Base-by-base conservation (phyloP, 1,284 basidiomycete genomes). In the Marasmius oreades region DNA sequence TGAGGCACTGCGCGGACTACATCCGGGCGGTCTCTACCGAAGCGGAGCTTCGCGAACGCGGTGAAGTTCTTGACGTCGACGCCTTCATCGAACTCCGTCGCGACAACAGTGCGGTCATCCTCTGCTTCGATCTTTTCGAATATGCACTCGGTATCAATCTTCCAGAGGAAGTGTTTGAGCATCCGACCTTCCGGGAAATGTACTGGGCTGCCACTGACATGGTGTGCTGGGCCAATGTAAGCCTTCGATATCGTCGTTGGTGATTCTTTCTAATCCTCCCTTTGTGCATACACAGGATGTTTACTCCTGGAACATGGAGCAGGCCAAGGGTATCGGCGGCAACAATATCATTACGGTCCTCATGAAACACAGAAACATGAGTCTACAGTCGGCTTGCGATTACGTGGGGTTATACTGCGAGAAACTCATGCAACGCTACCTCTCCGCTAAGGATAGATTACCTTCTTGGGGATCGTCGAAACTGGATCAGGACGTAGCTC, bases 261-360 rank as follows among this genome's bases (percentile, higher is more conserved):
- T 14, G 14, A 28, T 34, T 59, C 54, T 11, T 33, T 44, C 8
- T 55, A 51, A 43, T 34, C 51, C 24, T 5, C 39, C 37, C 23
- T 12, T 36, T 36, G 56, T 52, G 36, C 20, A 53, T 45, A 31
- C 59, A 26, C 60, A 87, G 86, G 86, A 88, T 55, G 71, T 88
- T 12, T 88, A 87, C 63, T 88, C 85, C 7, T 89, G 88, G 69
- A 82, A 86, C 66, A 82, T 85, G 78, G 86, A 89, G 64, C 83
- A 86, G 65, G 78, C 82, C 39, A 85, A 82, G 67, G 86, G 85
- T n/a, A 80, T 81, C 56, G 77, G 73, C 18, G 80, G 80, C 48
- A 86, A 85, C 65, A 88, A 88, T 64, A 75, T 87, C 61, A 74
- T 89, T 45, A 84, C 84, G 3, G 83, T 88, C 31, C 76, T 86